These are phyloP conservation scores for Arthrobotrys entomopaga DNA, from an alignment of 2,329 filamentous ascomycete species.

Conservation along the genomic window DNA sequence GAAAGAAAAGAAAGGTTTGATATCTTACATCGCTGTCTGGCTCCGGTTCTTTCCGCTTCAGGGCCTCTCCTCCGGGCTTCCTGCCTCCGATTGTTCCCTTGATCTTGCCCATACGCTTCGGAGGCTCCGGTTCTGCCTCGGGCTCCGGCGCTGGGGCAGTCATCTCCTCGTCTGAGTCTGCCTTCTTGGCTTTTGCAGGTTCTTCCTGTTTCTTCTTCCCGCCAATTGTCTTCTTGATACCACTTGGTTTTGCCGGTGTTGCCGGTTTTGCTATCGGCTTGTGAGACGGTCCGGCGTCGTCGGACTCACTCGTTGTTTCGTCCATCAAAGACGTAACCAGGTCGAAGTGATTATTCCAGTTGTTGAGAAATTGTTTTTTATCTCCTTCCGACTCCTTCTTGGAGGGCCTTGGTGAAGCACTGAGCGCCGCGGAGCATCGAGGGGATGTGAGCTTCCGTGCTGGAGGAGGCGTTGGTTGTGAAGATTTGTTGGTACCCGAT, in stretches of 20 bases:
- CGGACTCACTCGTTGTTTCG: constrained; percentile 41
- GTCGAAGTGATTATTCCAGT: constrained; percentile 27
- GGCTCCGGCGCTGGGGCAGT: neutral
- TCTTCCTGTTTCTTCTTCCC: constrained; percentile 29
- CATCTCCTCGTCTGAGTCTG: constrained; percentile 11
- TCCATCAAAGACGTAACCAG: constrained; percentile 27
- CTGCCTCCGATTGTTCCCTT: constrained; percentile 51
- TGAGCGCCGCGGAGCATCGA: constrained; percentile 1
- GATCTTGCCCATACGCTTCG: constrained; percentile 47
- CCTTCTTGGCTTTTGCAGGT: neutral
- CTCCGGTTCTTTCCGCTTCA: constrained; percentile 45
- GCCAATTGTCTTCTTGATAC: constrained; percentile 49
- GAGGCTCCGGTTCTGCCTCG: constrained; percentile 23
- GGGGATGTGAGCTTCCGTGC: constrained; percentile 9
- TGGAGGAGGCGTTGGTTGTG: constrained; percentile 23
- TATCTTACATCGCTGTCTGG: constrained; percentile 52
- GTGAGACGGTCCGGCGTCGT: neutral
- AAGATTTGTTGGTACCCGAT: constrained; percentile 22
- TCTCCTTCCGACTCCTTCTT: constrained; percentile 13
- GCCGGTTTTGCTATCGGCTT: constrained; percentile 13
- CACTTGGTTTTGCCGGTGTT: constrained; percentile 18
- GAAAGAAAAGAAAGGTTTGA: constrained; percentile 21
- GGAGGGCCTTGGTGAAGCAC: constrained; percentile 20
- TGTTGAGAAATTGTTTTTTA: constrained; percentile 26
- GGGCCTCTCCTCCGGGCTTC: constrained; percentile 28